phyloP scores from a whole-genome alignment of 208 protist species.

The Trypanosoma conorhini region DNA sequence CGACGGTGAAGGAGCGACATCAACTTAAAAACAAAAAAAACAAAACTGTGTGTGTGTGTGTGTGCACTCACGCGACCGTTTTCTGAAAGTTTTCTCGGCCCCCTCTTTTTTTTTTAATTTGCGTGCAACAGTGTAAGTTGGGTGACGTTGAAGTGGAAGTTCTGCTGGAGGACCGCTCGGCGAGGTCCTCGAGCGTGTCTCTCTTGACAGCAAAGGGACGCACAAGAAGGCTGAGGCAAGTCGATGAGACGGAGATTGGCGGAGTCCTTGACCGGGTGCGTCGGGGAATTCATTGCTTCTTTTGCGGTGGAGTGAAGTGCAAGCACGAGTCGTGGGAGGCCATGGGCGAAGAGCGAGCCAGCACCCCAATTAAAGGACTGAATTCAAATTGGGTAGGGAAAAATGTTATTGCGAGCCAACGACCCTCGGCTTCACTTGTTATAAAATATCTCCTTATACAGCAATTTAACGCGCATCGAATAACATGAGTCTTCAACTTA shows the following conservation, averaged over 20 bases:
- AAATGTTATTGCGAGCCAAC: slow-evolving; percentile 87
- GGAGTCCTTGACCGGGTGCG: slow-evolving; percentile 70
- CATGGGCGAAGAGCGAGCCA: slow-evolving; percentile 44
- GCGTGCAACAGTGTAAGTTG: slow-evolving; percentile 27
- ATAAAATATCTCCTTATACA: slow-evolving; percentile 82
- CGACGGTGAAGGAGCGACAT: neutral
- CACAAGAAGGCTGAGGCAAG: slow-evolving; percentile 41
- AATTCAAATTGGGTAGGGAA: slow-evolving; percentile 88
- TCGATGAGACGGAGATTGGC: slow-evolving; percentile 76
- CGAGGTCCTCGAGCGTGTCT: slow-evolving; percentile 9
- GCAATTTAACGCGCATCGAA: slow-evolving; percentile 76
- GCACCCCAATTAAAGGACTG: slow-evolving; percentile 82
- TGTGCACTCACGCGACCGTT: slow-evolving; percentile 1
- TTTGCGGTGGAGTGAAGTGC: slow-evolving; percentile 83
- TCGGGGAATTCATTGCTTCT: slow-evolving; percentile 81
- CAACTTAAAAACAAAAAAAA: neutral
- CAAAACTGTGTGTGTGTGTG: neutral
- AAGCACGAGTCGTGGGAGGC: slow-evolving; percentile 82
- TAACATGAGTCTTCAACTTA: slow-evolving; percentile 89
- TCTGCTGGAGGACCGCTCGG: slow-evolving; percentile 42
- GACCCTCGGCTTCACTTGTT: slow-evolving; percentile 85
- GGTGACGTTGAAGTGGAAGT: slow-evolving; percentile 36
- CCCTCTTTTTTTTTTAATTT: neutral
- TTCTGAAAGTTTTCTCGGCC: neutral
- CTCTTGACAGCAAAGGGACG: slow-evolving; percentile 35